phyloP scores from a whole-genome alignment of 768 basidiomycete species.

The Kwoniella europaea region DNA sequence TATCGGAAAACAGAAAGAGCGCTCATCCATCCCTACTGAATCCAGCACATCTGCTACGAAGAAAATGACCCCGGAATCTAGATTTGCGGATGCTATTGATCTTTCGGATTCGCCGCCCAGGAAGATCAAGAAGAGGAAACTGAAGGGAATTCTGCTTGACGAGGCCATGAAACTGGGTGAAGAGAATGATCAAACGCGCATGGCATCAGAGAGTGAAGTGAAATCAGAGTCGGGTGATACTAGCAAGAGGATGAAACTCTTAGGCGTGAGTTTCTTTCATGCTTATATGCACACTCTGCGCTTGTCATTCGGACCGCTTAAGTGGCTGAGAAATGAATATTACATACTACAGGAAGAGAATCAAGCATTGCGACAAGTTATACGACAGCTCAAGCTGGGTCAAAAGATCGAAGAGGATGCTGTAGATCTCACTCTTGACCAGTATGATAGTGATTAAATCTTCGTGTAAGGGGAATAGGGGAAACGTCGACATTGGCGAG shows the following conservation, averaged over 20 bases:
- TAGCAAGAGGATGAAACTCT: neutral
- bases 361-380: neutral
- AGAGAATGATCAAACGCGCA: neutral
- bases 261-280: neutral
- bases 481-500: neutral
- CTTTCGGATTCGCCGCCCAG: neutral
- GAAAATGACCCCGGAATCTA: neutral
- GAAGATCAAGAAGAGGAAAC: neutral
- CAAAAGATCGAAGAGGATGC: neutral
- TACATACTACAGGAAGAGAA: neutral
- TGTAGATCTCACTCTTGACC: conserved; percentile 3
- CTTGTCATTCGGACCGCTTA: neutral
- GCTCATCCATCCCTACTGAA: neutral
- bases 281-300: too few species aligned
- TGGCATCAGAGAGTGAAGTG: neutral
- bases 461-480: neutral
- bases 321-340: too few species aligned
- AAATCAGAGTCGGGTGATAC: neutral
- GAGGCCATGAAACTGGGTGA: neutral
- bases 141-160: neutral
- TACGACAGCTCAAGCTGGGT: neutral
- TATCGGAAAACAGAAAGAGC: neutral
- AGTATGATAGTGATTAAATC: conserved; percentile 3
- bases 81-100: conserved; percentile 2
- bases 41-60: neutral